These are phyloP conservation scores for Xenoacremonium recifei DNA, from an alignment of 2,329 filamentous ascomycete species.

Conservation along the genomic window DNA sequence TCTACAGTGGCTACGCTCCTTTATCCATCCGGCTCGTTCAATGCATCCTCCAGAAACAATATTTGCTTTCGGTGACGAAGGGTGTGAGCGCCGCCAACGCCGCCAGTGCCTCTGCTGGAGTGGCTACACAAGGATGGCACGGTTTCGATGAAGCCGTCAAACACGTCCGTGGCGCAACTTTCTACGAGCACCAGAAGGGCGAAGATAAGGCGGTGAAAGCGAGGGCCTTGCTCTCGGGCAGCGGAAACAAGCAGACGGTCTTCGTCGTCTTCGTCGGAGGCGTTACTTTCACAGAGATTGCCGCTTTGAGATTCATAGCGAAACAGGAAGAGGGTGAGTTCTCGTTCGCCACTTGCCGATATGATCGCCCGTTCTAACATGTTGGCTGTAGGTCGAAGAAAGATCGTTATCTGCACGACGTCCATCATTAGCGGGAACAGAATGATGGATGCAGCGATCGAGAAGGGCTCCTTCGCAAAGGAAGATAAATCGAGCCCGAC, in stretches of 20 bases:
- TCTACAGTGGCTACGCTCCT: constrained; percentile 95
- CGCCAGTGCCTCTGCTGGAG: constrained; percentile 37
- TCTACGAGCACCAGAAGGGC: constrained; percentile 88
- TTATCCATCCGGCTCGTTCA: constrained; percentile 89
- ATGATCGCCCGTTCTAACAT: constrained; percentile 12
- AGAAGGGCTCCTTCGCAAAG: constrained; percentile 62
- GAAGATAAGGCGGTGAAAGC: constrained; percentile 92
- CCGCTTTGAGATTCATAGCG: constrained; percentile 86
- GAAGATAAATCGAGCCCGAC: constrained; percentile 26
- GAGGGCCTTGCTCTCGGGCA: constrained; percentile 77
- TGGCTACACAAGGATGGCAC: constrained; percentile 77
- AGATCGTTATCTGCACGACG: constrained; percentile 90
- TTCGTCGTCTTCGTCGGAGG: constrained; percentile 98
- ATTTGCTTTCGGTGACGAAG: constrained; percentile 68
- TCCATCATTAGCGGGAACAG: constrained; percentile 85
- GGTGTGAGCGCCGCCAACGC: constrained; percentile 47
- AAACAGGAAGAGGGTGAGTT: constrained; percentile 71
- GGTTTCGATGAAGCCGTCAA: constrained; percentile 92
- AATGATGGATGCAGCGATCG: constrained; percentile 83
- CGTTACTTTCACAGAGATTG: constrained; percentile 94
- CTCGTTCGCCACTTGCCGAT: background rate
- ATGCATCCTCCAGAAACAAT: constrained; percentile 87
- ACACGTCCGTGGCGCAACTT: constrained; percentile 82
- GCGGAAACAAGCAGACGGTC: constrained; percentile 76
- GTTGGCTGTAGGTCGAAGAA: constrained; percentile 60